Percentiles rank a stretch among this genome's conserved stretches.
Evolutionary conservation across 495 filamentous ascomycete species (phyloP).

Genomic region (Trichoderma reesei): DNA sequence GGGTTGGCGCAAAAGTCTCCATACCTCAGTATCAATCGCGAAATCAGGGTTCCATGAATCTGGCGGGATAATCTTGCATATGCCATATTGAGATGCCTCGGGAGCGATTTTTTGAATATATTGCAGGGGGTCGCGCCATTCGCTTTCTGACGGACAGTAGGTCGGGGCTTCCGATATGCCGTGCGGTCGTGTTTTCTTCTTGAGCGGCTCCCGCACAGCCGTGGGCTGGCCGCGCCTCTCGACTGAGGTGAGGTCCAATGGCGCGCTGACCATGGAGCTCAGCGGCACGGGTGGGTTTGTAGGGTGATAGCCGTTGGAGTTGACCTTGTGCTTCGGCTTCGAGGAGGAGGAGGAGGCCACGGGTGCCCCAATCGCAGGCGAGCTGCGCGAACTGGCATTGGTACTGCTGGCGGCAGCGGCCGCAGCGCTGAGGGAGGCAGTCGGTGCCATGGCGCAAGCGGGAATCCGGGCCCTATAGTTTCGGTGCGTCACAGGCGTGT

Average conservation of each 20-base stretch:
- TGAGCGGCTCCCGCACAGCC: conserved; percentile 62
- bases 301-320: conserved; percentile 45
- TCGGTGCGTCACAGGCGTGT: conserved; percentile 15
- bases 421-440: conserved; percentile 16
- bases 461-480: background rate
- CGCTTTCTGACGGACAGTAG: conserved; percentile 81
- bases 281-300: conserved; percentile 37
- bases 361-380: conserved; percentile 31
- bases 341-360: conserved; percentile 22
- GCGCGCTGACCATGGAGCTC: conserved; percentile 42
- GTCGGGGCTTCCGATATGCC: conserved; percentile 85
- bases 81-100: conserved; percentile 76
- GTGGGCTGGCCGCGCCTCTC: conserved; percentile 78
- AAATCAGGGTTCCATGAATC: conserved; percentile 90
- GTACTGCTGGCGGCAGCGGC: conserved; percentile 20
- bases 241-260: conserved; percentile 80
- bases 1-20: conserved; percentile 18
- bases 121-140: conserved; percentile 86
- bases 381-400: conserved; percentile 37
- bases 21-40: conserved; percentile 93
- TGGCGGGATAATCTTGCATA: conserved; percentile 91
- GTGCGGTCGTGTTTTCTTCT: conserved; percentile 66
- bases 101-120: conserved; percentile 85
- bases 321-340: conserved; percentile 33
- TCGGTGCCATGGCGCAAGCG: conserved; percentile 3